Conservation (phyloP, 495 filamentous ascomycete genomes). For the Amphirosellinia nigrospora region DNA sequence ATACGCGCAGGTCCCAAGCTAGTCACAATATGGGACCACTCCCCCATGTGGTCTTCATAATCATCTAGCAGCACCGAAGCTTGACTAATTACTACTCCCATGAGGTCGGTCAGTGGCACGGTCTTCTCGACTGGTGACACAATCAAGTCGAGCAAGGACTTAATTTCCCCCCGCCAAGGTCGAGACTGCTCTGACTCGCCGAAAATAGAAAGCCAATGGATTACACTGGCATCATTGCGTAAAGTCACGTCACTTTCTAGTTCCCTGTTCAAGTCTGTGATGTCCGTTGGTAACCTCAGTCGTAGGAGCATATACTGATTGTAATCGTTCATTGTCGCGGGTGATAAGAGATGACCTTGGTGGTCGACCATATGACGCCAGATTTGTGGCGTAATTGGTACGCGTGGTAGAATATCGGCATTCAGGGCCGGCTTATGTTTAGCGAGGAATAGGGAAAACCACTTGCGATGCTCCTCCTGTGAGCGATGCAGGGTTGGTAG, state of each 20-base stretch:
- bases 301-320: conserved; percentile 2
- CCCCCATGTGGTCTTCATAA: conserved; percentile 21
- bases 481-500: conserved; percentile 29
- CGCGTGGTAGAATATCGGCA: conserved; percentile 27
- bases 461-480: conserved; percentile 26
- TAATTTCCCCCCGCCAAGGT: background rate
- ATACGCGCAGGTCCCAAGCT: conserved; percentile 3
- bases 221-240: conserved; percentile 24
- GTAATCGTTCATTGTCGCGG: background rate
- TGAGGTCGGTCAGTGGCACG: conserved; percentile 3
- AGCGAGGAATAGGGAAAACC: conserved; percentile 31
- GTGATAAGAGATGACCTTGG: conserved; percentile 24
- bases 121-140: background rate
- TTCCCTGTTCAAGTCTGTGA: conserved; percentile 27
- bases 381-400: conserved; percentile 28
- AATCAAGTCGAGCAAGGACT: background rate
- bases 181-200: background rate
- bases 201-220: conserved; percentile 33
- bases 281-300: conserved; percentile 13
- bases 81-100: conserved; percentile 22
- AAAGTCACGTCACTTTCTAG: conserved; percentile 25
- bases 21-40: conserved; percentile 27
- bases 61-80: conserved; percentile 30
- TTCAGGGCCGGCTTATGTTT: conserved; percentile 23
- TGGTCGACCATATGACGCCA: conserved; percentile 22